Percentiles rank a stretch among this genome's conserved stretches.
phyloP scores from a whole-genome alignment of 139 green algal species.

The Chlamydomonas schloesseri region DNA sequence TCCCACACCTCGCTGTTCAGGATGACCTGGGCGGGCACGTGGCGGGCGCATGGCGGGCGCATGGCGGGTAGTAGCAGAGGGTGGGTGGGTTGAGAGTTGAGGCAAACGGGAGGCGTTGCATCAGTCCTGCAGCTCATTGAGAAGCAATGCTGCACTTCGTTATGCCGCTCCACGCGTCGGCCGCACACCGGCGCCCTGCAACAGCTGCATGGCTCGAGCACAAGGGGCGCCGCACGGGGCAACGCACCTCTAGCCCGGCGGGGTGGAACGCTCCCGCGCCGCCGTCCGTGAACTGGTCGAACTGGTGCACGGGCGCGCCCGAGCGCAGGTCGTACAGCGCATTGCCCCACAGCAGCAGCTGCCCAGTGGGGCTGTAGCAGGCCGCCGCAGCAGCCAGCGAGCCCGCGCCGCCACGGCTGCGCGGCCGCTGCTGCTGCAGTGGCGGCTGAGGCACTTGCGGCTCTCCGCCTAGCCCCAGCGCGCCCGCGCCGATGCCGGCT shows the following conservation, averaged over 20 bases:
- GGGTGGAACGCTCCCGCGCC: slow-evolving; percentile 76
- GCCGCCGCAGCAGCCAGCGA: not conserved
- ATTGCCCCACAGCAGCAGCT: slow-evolving; percentile 77
- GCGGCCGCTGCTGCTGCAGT: not conserved
- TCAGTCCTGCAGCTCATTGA: no score
- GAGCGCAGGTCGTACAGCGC: slow-evolving; percentile 78
- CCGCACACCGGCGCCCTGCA: no score
- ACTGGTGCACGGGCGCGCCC: slow-evolving; percentile 64
- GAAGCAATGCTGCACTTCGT: no score
- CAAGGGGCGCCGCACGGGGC: no score
- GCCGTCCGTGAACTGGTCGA: slow-evolving; percentile 79
- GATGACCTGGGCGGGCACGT: slow-evolving; percentile 49
- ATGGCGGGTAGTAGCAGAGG: not conserved
- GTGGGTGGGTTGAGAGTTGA: not conserved
- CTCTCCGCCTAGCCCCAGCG: not conserved
- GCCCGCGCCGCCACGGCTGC: not conserved
- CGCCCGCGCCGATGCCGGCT: not conserved
- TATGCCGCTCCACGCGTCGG: no score
- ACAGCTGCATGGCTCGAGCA: no score
- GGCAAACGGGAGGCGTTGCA: no score
- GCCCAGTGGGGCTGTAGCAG: slow-evolving; percentile 46
- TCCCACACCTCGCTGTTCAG: slow-evolving; percentile 88
- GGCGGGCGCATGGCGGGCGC: not conserved
- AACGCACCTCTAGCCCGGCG: slow-evolving; percentile 66
- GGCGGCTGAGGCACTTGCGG: slow-evolving; percentile 5